These are phyloP conservation scores for Moricandia moricandioides DNA, from an alignment of 345 rosid genomes.

Conservation along the genomic window DNA sequence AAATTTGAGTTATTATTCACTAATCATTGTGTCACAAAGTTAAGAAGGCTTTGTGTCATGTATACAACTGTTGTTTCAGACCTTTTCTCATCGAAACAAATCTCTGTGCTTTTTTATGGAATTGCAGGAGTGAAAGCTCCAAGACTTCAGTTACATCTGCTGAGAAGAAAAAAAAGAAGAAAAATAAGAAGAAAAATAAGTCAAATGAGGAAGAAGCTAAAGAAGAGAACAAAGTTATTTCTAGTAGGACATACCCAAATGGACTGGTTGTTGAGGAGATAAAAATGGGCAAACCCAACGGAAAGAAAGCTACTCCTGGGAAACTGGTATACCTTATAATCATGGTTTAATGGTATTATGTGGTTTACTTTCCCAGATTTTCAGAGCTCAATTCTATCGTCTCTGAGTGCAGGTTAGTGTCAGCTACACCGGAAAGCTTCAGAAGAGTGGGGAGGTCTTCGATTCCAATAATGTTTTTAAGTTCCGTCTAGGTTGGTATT, in stretches of 20 bases:
- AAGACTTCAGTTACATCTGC: conserved; percentile 39
- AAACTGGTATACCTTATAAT: conserved; percentile 48
- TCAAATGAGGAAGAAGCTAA: conserved; percentile 52
- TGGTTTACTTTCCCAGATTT: neutral
- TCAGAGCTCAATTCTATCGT: conserved; percentile 7
- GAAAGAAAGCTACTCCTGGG: conserved; percentile 83
- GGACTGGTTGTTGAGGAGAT: conserved; percentile 86
- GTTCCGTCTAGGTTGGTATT: conserved; percentile 68
- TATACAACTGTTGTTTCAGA: neutral
- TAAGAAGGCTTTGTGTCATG: neutral
- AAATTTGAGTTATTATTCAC: neutral
- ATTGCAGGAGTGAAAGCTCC: conserved; percentile 28
- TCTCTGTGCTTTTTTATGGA: conserved; percentile 8
- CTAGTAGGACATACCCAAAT: conserved; percentile 62
- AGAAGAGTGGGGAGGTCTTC: conserved; percentile 79
- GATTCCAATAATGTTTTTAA: conserved; percentile 83
- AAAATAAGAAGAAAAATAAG: conserved; percentile 69
- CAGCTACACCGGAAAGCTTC: conserved; percentile 81
- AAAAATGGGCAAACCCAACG: conserved; percentile 84
- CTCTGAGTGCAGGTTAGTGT: conserved; percentile 65
- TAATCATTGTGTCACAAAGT: neutral
- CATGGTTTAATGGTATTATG: neutral
- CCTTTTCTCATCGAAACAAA: neutral
- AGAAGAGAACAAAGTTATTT: conserved; percentile 29
- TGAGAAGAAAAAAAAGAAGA: conserved; percentile 68